phyloP scores from a whole-genome alignment of 2,329 filamentous ascomycete species.

The Amesomyces nigricolor region DNA sequence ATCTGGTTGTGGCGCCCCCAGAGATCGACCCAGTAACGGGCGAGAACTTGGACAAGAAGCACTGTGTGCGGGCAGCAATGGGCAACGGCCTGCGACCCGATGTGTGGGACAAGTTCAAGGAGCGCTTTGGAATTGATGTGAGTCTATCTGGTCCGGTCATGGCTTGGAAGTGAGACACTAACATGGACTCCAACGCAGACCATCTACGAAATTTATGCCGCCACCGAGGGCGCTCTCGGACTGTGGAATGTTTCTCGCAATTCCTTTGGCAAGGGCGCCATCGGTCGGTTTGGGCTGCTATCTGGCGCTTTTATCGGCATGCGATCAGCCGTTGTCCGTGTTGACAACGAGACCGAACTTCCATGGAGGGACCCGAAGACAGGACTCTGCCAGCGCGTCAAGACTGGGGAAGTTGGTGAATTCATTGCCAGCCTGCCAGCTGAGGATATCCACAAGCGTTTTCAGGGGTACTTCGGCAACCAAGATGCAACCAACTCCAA shows the following conservation, averaged over 20 bases:
- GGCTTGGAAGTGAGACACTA: neutral
- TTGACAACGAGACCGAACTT: constrained; percentile 64
- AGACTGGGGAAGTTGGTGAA: constrained; percentile 63
- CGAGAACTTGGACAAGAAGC: constrained; percentile 63
- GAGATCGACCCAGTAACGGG: constrained; percentile 59
- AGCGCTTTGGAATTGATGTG: constrained; percentile 66
- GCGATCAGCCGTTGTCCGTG: constrained; percentile 53
- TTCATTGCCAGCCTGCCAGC: constrained; percentile 64
- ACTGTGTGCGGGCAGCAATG: constrained; percentile 66
- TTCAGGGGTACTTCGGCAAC: constrained; percentile 79
- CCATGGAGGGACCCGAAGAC: constrained; percentile 64
- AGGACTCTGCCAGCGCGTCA: constrained; percentile 58
- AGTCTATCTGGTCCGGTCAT: neutral
- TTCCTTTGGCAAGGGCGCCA: constrained; percentile 64
- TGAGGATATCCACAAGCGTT: constrained; percentile 55
- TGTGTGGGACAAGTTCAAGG: constrained; percentile 77
- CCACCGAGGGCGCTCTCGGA: constrained; percentile 65
- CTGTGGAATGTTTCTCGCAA: constrained; percentile 70
- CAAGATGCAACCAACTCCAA: constrained; percentile 64
- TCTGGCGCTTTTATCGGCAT: constrained; percentile 47
- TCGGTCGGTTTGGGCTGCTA: constrained; percentile 66
- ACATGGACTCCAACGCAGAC: constrained; percentile 28
- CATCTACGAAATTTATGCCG: constrained; percentile 75
- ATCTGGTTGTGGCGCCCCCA: constrained; percentile 64
- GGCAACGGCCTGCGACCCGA: constrained; percentile 83